Conservation (phyloP, 2,329 filamentous ascomycete species). For the Phoma sp. region DNA sequence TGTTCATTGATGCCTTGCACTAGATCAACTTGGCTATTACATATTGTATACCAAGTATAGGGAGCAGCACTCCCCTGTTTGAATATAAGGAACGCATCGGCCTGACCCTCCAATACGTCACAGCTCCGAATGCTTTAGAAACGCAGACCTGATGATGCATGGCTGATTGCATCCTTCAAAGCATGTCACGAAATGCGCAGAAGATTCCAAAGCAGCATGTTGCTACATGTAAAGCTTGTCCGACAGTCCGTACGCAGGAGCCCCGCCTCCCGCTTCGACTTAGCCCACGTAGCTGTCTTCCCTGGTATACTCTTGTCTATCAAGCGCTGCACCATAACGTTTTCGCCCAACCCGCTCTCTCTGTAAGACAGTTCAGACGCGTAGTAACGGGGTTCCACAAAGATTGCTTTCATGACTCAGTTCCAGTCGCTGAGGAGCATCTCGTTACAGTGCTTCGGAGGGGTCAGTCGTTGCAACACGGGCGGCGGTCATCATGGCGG, state of each 20-base stretch:
- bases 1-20: no score
- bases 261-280: not conserved
- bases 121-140: no score
- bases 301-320: not conserved
- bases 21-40: no score
- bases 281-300: not conserved
- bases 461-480: no score
- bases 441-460: no score
- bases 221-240: slow-evolving; percentile 4
- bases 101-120: no score
- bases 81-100: no score
- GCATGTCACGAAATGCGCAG: slow-evolving; percentile 7
- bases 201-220: not conserved
- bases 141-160: not conserved
- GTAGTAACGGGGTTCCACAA: slow-evolving; percentile 15
- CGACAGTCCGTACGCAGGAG: not conserved
- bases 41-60: no score
- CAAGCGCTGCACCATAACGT: not conserved
- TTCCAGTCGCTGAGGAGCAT: not conserved
- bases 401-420: slow-evolving; percentile 9
- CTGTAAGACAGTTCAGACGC: not conserved
- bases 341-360: not conserved
- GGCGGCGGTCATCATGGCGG: no score
- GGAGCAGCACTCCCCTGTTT: no score
- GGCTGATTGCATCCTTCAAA: not conserved